Base-by-base conservation (phyloP, 202 grass and related monocot species). In the Panicum hallii region DNA sequence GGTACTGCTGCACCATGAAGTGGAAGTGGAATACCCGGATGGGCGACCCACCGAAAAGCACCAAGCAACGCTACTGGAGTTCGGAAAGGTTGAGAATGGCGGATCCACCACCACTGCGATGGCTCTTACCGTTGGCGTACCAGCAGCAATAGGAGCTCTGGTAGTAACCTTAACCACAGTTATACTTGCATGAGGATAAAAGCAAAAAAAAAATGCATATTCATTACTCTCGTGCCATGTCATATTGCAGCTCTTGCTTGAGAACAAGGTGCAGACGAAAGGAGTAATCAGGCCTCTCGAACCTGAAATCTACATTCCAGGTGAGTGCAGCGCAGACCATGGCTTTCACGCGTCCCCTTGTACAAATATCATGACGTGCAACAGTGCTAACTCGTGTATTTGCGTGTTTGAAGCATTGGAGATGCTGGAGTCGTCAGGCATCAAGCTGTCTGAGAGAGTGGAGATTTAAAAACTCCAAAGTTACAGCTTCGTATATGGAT, bases 1-100 rank as follows among this genome's bases (percentile, higher is more conserved):
- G 97, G 93, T 99, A 75, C 85, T 99, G 48, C 82, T 99, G 22
- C 97, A 99, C 79, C 97, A 99, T 79, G 93, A 92, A 88, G 71
- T 94, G 2, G 91, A 89, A 66, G 90, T 96, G 72, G 97, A 94
- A 75, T 99, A 91, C 74, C 45, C 79, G 0, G 86, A 99, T 16
- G 80, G 90, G 16, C 78, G 83, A 86, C 89, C 89, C 3, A 71
- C 67, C 2, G 91, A 99, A 74, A 99, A 96, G 79, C 93, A 96
- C 86, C 75, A 71, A 84, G 93, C 91, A 8, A 99, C 97, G 5
- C 79, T 99, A 17, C 75, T 96, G 26, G 90, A 99, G 84, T 96
- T 96, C 0, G 96, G 97, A 67, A 94, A 84, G 79, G 45, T 84
- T 12, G 86, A 92, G 89, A 89, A 92, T 78, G 91, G 82, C 22